A percentile compares a stretch with the other conserved stretches of the same genome.
Conservation (phyloP, 1,139 yeast genomes). For the Suhomyces bokatorum region DNA sequence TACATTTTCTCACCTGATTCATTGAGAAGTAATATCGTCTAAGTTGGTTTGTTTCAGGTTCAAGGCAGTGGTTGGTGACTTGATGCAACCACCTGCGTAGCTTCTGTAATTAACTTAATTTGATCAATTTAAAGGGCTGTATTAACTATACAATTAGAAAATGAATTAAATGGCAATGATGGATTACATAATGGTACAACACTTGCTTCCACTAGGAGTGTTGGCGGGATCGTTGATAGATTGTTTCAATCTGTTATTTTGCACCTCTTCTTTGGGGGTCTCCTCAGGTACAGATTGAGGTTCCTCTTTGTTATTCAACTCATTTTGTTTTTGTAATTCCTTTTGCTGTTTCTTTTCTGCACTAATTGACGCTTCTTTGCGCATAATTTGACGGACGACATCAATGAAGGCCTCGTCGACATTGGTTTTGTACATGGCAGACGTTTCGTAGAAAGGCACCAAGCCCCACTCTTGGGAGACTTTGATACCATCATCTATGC, state of each 20-base stretch:
- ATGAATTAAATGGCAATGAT: constrained; percentile 7
- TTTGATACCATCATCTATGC: constrained; percentile 77
- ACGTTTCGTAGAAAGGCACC: constrained; percentile 90
- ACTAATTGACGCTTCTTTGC: constrained; percentile 57
- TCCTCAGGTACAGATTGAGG: constrained; percentile 1
- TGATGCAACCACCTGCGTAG: background rate
- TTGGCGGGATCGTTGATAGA: constrained; percentile 16
- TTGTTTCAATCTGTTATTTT: constrained; percentile 18
- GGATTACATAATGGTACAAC: constrained; percentile 20
- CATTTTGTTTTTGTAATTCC: constrained; percentile 37
- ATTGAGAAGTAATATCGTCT: too few relatives aligned
- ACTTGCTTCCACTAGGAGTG: constrained; percentile 14
- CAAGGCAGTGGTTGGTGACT: background rate
- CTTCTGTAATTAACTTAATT: background rate
- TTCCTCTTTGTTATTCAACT: constrained; percentile 9
- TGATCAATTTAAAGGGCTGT: constrained; percentile 5
- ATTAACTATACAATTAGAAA: constrained; percentile 11
- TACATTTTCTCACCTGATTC: too few relatives aligned
- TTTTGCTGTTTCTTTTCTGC: constrained; percentile 51
- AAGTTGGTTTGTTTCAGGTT: too few relatives aligned
- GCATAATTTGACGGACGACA: constrained; percentile 83
- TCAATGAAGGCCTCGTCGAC: constrained; percentile 90
- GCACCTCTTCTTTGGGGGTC: constrained; percentile 9
- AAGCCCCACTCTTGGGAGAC: constrained; percentile 85
- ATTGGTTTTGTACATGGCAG: constrained; percentile 87